Percentiles rank a stretch among this genome's conserved stretches.
Conservation (phyloP, 768 basidiomycete species). For the Crucibulum laeve region DNA sequence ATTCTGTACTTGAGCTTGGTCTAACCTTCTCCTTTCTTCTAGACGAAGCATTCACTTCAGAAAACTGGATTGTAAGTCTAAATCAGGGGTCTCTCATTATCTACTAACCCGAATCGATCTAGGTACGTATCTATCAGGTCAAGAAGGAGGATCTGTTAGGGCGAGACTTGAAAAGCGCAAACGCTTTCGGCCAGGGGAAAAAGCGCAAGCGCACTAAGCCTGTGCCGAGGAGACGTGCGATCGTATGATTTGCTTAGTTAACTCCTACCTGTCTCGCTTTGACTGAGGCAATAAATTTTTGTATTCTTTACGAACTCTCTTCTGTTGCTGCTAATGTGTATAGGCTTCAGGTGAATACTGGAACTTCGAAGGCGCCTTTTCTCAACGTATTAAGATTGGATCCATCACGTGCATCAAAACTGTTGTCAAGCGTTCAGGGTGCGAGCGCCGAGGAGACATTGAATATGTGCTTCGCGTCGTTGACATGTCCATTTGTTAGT, state of each 20-base stretch:
- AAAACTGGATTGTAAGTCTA: conserved; percentile 93
- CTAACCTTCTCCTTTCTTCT: conserved; percentile 5
- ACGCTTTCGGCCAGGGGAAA: conserved; percentile 82
- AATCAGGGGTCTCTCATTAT: not conserved
- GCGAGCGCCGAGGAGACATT: too few species aligned
- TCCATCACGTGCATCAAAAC: too few species aligned
- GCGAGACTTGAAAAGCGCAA: conserved; percentile 84
- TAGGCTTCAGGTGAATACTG: too few species aligned
- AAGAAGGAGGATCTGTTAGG: conserved; percentile 92
- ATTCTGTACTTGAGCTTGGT: conserved; percentile 1
- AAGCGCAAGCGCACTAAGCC: conserved; percentile 84
- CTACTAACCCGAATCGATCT: conserved; percentile 6
- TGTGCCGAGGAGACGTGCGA: conserved; percentile 49
- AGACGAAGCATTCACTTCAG: conserved; percentile 98
- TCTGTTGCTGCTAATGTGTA: too few species aligned
- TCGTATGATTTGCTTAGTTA: conserved; percentile 24
- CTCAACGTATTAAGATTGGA: too few species aligned
- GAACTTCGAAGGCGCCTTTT: too few species aligned
- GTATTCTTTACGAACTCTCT: not conserved
- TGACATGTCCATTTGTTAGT: too few species aligned
- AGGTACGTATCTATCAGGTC: conserved; percentile 92
- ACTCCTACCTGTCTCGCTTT: not conserved
- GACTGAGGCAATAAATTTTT: conserved; percentile 6
- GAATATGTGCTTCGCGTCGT: too few species aligned
- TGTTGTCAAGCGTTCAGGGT: too few species aligned